Evolutionary conservation across 116 monocot genomes (phyloP), one percentile per base, ranked within the genome.

Genomic region (Cymodocea nodosa): DNA sequence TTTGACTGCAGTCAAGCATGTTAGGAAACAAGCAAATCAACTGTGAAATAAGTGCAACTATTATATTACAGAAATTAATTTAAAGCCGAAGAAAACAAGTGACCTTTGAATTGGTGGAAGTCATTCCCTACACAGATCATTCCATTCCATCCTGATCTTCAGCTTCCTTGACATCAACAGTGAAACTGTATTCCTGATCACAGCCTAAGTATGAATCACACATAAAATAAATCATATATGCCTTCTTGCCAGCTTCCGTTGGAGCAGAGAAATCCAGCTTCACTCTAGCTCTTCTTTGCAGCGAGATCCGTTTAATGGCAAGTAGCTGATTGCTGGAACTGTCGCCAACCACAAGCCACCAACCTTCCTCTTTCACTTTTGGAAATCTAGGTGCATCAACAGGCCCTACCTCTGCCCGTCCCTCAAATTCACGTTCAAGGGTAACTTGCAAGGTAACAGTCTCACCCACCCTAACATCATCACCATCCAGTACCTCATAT

Each of bases 341-440:
- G 58, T 97, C 97, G 10, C 88, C 97, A 8, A 91, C 88, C 52
- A 95, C 95, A 56, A 95, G 79, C 97, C 97, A 97, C 97, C 97
- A 97, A 0, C 97, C 97, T 79, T 97, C 97, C 65, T 97, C 97
- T 72, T 97, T 97, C 4, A 74, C 23, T 60, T 91, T 97, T 10
- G 91, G 91, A 49, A 40, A 97, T 68, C 84, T 77, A 0, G 80
- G 81, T 17, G 91, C 84, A 74, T 91, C 81, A 17, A 97, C 91
- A 13, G 77, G 81, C 4, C 91, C 91, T 6, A 88, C 80, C 73
- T 94, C 94, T 25, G 74, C 13, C 0, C 71, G 72, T 0, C 82
- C 85, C 55, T 88, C 85, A 23, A 85, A 57, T n/a, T 97, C 97
- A 24, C 97, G 83, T 58, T 97, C 97, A 64, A 97, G 65, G 0